These are phyloP conservation scores for Alternaria incomplexa DNA, from an alignment of 2,329 filamentous ascomycete genomes.

Conservation along the genomic window DNA sequence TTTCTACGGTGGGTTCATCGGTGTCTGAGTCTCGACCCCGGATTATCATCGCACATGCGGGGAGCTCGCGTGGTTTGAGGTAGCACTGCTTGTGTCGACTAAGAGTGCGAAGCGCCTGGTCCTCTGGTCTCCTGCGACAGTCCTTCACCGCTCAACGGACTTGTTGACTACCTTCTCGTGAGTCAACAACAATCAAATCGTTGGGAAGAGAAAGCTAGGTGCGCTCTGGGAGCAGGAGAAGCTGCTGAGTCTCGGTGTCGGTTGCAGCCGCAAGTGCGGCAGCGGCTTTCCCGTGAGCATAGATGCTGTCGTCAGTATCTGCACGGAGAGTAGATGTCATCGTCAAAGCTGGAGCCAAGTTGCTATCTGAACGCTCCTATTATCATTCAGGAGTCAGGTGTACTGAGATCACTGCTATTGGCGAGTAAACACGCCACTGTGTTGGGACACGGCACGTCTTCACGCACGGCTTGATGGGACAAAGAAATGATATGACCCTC, in stretches of 20 bases:
- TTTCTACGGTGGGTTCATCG: background rate
- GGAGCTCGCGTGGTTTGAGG: constrained; percentile 17
- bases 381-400: background rate
- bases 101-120: background rate
- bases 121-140: constrained; percentile 1
- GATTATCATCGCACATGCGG: constrained; percentile 11
- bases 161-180: background rate
- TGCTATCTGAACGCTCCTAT: background rate
- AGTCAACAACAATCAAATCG: background rate
- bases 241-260: background rate
- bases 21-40: background rate
- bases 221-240: background rate
- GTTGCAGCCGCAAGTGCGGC: background rate
- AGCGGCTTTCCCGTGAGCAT: background rate
- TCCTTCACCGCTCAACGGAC: constrained; percentile 1
- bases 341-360: background rate
- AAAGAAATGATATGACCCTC: background rate
- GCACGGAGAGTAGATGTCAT: background rate
- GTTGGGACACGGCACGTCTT: background rate
- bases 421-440: background rate
- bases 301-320: background rate
- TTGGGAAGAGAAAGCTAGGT: background rate
- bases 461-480: background rate
- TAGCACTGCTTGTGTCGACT: constrained; percentile 4
- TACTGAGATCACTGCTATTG: background rate